Percentiles rank a stretch among this genome's conserved stretches.
Conservation (phyloP, 441 rosid genomes). For the Pelargonium australe region DNA sequence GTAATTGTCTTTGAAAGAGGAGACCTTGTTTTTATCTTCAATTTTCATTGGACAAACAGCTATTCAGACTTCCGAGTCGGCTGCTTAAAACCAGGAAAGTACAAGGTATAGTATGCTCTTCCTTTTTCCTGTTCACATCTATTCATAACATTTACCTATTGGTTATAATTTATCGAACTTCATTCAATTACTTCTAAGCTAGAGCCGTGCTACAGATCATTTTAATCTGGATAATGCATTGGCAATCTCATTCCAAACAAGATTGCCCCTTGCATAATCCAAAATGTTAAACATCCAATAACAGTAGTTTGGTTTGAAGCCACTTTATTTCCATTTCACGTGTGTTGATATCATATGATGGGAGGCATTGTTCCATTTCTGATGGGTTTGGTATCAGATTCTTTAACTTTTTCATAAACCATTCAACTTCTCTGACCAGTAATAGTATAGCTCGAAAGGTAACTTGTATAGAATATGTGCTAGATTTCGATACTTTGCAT, state of each 20-base stretch:
- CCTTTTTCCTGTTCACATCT: too few species aligned
- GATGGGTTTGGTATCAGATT: conserved; percentile 3
- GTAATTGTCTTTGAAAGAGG: conserved; percentile 78
- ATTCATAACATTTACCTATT: too few species aligned
- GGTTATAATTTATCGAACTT: too few species aligned
- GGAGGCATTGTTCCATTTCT: neutral
- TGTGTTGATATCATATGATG: too few species aligned
- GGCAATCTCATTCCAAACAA: neutral
- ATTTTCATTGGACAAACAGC: conserved; percentile 88
- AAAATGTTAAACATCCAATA: neutral
- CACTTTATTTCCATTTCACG: too few species aligned
- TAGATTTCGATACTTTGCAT: too few species aligned
- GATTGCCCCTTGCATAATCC: neutral
- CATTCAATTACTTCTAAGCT: neutral
- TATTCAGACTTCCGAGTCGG: conserved; percentile 82
- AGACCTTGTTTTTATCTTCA: conserved; percentile 77
- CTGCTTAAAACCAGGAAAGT: conserved; percentile 82
- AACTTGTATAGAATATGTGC: too few species aligned
- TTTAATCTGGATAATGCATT: neutral
- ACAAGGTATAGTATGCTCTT: conserved; percentile 16
- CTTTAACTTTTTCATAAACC: neutral
- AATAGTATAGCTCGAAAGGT: too few species aligned
- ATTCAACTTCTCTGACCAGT: too few species aligned
- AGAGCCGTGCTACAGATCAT: neutral
- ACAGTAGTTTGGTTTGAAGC: neutral